Conservation (phyloP, 192 early-diverging fungal genomes). For the Gamsiella multidivaricata region DNA sequence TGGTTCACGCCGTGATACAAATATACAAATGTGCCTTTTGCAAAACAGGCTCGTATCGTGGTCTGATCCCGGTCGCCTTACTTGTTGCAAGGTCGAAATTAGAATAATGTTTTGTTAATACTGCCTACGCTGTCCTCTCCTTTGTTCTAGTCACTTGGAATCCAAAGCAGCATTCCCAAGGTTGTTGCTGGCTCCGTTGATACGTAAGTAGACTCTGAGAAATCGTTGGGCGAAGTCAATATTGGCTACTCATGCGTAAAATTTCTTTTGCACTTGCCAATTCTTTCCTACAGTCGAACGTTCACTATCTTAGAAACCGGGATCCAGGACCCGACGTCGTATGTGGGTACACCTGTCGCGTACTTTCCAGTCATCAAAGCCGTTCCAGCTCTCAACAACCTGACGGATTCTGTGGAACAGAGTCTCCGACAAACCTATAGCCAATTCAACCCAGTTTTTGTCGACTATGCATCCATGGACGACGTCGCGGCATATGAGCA, state of each 20-base stretch:
- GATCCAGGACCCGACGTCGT: neutral
- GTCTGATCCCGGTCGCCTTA: neutral
- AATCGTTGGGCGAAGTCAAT: neutral
- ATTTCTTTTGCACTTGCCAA: too few species aligned
- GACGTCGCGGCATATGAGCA: slow-evolving; percentile 39
- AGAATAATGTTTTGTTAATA: slow-evolving; percentile 27
- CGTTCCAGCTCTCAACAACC: slow-evolving; percentile 26
- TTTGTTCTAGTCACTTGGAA: slow-evolving; percentile 47
- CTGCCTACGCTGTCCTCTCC: too few species aligned
- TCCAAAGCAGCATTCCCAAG: slow-evolving; percentile 47
- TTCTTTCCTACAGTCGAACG: slow-evolving; percentile 3
- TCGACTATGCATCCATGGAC: slow-evolving; percentile 42
- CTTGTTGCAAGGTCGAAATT: slow-evolving; percentile 4
- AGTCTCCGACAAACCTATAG: slow-evolving; percentile 3
- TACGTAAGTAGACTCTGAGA: slow-evolving; percentile 21
- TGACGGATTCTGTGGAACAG: slow-evolving; percentile 19
- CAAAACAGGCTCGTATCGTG: too few species aligned
- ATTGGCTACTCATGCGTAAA: too few species aligned
- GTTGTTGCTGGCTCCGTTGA: slow-evolving; percentile 30
- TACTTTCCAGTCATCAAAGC: slow-evolving; percentile 36
- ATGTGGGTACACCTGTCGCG: slow-evolving; percentile 8
- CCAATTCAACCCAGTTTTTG: slow-evolving; percentile 34
- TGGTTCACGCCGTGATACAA: neutral
- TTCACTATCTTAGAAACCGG: slow-evolving; percentile 26
- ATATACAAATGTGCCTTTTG: too few species aligned